Evolutionary conservation across 1,139 yeast species (phyloP).

Genomic region (Saccharomyces hybrid): DNA sequence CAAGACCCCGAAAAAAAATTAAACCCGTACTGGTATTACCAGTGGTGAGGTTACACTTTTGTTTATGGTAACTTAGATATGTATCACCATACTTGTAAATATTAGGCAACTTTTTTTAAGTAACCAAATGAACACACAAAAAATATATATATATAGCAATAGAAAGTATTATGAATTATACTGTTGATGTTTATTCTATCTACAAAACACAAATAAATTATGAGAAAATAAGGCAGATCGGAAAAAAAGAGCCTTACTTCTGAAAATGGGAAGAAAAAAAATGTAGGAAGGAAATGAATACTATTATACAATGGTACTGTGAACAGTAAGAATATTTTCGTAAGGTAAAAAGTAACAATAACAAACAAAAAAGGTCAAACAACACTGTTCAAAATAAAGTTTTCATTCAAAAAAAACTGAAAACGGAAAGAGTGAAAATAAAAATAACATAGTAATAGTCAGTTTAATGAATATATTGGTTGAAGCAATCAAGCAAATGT

Average conservation of each 20-base stretch:
- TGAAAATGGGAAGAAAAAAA: not conserved
- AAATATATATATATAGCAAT: not conserved
- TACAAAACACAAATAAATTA: conserved; percentile 10
- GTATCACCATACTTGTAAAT: not conserved
- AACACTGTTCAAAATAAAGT: not conserved
- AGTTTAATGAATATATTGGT: not conserved
- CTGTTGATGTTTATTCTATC: conserved; percentile 12
- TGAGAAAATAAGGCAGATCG: not conserved
- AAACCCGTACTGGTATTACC: conserved; percentile 29
- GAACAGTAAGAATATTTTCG: not conserved
- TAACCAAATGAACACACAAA: not conserved
- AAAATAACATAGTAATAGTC: not conserved
- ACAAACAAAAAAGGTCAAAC: not conserved
- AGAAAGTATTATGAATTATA: not conserved
- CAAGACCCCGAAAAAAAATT: conserved; percentile 12
- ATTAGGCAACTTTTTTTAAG: not conserved
- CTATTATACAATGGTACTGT: conserved; percentile 7
- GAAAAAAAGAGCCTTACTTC: not conserved
- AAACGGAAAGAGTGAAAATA: not conserved
- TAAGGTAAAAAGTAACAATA: conserved; percentile 1
- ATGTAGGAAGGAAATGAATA: conserved; percentile 3
- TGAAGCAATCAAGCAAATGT: not conserved
- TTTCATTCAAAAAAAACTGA: not conserved
- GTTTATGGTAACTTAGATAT: not conserved
- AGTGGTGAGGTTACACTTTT: conserved; percentile 14